Conservation (phyloP, 768 basidiomycete species). For the Suillus hirtellus region DNA sequence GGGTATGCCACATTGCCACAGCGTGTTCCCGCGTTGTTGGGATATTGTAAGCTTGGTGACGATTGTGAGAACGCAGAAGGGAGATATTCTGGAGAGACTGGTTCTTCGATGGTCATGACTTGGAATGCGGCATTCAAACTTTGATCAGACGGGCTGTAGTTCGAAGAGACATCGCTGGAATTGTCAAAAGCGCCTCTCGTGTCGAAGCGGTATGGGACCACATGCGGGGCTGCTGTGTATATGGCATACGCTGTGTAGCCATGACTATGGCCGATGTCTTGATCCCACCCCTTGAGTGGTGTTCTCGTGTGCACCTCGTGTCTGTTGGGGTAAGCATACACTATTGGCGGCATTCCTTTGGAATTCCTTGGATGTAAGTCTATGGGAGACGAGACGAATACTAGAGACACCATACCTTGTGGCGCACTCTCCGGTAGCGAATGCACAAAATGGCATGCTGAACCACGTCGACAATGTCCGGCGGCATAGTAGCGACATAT, state of each 20-base stretch:
- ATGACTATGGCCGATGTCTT: neutral
- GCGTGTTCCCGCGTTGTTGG: neutral
- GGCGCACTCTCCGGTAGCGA: neutral
- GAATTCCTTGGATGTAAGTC: neutral
- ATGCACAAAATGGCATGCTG: constrained; percentile 29
- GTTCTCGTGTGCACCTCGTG: neutral
- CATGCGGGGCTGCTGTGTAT: neutral
- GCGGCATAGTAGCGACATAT: constrained; percentile 15
- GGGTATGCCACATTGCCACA: neutral
- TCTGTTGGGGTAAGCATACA: neutral
- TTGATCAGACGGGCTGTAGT: neutral
- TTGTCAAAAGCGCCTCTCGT: neutral
- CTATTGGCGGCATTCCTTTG: neutral
- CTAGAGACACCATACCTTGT: neutral
- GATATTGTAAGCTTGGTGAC: neutral
- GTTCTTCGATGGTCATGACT: neutral
- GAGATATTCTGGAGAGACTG: neutral
- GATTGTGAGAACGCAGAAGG: neutral
- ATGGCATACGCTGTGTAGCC: neutral
- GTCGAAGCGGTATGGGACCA: neutral
- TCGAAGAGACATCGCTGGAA: neutral
- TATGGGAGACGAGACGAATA: neutral
- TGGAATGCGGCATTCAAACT: neutral
- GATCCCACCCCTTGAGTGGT: neutral
- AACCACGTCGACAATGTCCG: constrained; percentile 29